These are phyloP conservation scores for Neofusicoccum sp. DNA, from an alignment of 2,329 filamentous ascomycete genomes.

Conservation along the genomic window DNA sequence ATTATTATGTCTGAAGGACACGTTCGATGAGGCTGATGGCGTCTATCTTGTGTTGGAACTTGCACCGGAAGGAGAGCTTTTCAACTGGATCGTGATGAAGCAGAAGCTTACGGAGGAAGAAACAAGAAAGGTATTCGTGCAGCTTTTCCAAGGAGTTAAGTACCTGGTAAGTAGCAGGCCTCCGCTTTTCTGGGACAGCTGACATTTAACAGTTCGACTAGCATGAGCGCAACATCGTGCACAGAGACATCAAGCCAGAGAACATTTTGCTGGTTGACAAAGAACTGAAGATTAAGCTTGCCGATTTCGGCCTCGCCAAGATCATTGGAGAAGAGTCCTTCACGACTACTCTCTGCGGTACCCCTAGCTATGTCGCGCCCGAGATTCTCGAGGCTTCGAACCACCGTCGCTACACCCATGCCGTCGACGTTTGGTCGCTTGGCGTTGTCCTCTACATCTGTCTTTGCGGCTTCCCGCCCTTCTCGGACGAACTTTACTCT, in stretches of 20 bases:
- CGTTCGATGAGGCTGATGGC: slow-evolving; percentile 85
- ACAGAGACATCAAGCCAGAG: slow-evolving; percentile 96
- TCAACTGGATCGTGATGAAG: slow-evolving; percentile 91
- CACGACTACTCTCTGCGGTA: slow-evolving; percentile 91
- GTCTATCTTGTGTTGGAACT: slow-evolving; percentile 91
- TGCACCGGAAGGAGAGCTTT: slow-evolving; percentile 88
- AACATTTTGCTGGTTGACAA: slow-evolving; percentile 90
- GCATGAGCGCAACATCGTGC: slow-evolving; percentile 97
- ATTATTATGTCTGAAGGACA: slow-evolving; percentile 88
- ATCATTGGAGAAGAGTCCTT: slow-evolving; percentile 99
- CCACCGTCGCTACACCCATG: slow-evolving; percentile 86
- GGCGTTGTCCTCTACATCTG: slow-evolving; percentile 98
- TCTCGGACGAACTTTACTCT: slow-evolving; percentile 87
- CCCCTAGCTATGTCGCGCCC: slow-evolving; percentile 94
- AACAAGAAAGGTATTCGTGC: slow-evolving; percentile 80
- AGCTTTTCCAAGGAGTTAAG: slow-evolving; percentile 91
- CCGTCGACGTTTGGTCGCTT: slow-evolving; percentile 93
- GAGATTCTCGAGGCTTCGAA: slow-evolving; percentile 84
- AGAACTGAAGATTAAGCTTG: slow-evolving; percentile 82
- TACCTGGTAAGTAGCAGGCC: slow-evolving; percentile 71
- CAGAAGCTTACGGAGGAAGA: slow-evolving; percentile 83
- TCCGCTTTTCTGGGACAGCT: neutral
- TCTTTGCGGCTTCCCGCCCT: slow-evolving; percentile 93
- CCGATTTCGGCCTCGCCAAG: slow-evolving; percentile 95
- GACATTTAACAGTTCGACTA: slow-evolving; percentile 41